Evolutionary conservation across 768 basidiomycete species (phyloP), one percentile per base, ranked within the genome.

Genomic region (Kwoniella shandongensis): DNA sequence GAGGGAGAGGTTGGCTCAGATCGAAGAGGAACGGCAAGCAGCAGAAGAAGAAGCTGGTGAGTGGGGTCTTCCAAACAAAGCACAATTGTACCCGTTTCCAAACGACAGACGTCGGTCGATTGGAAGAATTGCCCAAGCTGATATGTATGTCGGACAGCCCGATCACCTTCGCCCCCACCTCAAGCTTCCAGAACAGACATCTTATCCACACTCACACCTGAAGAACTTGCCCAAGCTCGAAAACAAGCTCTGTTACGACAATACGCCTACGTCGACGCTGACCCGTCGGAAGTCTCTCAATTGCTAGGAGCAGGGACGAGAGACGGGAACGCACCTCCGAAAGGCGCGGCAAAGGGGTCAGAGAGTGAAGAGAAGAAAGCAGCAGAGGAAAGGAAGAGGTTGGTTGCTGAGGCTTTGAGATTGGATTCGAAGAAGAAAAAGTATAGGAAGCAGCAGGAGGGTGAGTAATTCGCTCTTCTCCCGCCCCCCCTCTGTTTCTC

Each of bases 191-290:
- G 47, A 15, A 38, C 42, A 5, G 57, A 53, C 30, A 61, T 73
- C 44, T 40, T 66, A 6, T 54, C 57, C 13, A 62, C 62, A 5
- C 58, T 75, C 7, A 54, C 70, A 2, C 67, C 67, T 0, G 70
- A 67, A 50, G 75, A 76, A 47, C 63, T 72, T 13, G 73, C 66
- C 4, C 65, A 66, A 3, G 73, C 73, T 1, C 61, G 67, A 40
- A 54, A 52, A 17, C 54, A 65, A 44, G 75, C 75, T 8, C 46
- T 76, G 22, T 30, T 74, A 7, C 61, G 68, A 20, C 69, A 70
- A 57, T 76, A 74, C 47, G 75, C 69, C 13, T 76, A 76, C 41
- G 60, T 76, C 10, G 75, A 76, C 26, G 73, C 67, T 15, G 59
- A 59, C 12, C 39, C 44, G 23, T 53, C 39, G 6, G 58, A 55